Evolutionary conservation across 768 basidiomycete genomes (phyloP), one percentile per base, ranked within the genome.

Genomic region (Tephrocybe sp.): DNA sequence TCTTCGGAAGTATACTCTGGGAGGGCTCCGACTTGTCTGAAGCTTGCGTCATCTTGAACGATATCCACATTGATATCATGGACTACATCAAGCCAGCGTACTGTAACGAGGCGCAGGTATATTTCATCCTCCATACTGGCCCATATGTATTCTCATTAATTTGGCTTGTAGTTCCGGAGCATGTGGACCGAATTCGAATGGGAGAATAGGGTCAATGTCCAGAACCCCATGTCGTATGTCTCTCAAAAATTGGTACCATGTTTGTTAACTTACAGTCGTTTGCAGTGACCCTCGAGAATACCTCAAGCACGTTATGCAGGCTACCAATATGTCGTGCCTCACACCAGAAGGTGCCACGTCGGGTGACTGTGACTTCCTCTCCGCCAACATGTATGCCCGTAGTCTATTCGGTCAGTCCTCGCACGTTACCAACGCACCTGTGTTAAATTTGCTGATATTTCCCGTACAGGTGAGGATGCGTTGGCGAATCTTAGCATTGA

Each of bases 121-220:
- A 72, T 27, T 18, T 21, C 9, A 5, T 13, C 38, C 27, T 15
- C 51, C 48, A 11, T 39, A 21, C 25, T 44, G 42, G 11, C 19
- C n/a, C 31, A 25, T 32, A 5, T 21, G 24, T n/a, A 18, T 30
- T n/a, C 27, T 46, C 36, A 44, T 18, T 24, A 49, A 18, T 30
- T 11, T 21, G 27, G 37, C 19, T 28, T 39, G 42, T 54, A 95
- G 89, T 96, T 96, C 83, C 83, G 96, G 26, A 91, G 83, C 67
- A 96, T 96, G 93, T 97, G 96, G 96, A 99, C 95, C 22, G 97
- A 98, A 68, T 99, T 99, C 61, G 96, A 99, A 68, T 99, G 96
- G 96, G 96, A 99, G 78, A 99, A 99, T 72, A 82, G 95, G 60
- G 96, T 98, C 47, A 98, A 98, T 63, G 91, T 98, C 47, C 86